Base-by-base conservation (phyloP, 2,329 filamentous ascomycete species). In the Meredithiella fracta region DNA sequence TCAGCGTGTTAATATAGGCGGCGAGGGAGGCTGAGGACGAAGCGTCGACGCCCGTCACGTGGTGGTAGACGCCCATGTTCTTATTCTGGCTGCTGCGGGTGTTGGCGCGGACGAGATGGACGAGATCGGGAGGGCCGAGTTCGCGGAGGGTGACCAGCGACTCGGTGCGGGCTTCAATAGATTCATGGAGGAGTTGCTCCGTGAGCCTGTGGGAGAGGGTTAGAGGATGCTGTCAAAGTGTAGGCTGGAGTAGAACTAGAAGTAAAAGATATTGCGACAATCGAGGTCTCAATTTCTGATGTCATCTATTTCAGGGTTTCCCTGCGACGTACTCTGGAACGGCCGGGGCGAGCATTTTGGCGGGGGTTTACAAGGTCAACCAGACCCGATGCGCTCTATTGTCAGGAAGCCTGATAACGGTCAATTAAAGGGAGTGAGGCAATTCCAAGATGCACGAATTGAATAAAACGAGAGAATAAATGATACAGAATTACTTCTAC, bases 1-100 rank as follows among this genome's bases (percentile, higher is more conserved):
- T 96, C 59, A 98, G 76, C 40, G 91, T 97, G 70, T 97, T 98
- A 71, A 98, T 94, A 70, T 98, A 98, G 63, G 92, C 92, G 42
- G 92, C 92, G 59, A 98, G 73, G 70, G 91, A 97, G 58, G 92
- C 92, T 8, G 92, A 97, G 5, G 92, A 97, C 1, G 92, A 98
- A 51, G 92, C 92, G 71, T 98, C 92, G 65, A 96, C 83, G 59
- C 92, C 92, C 40, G 89, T 95, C 63, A 96, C 90, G 81, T 98
- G 92, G 69, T 98, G 92, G 67, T 98, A 98, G 56, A 96, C 83
- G 59, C 92, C 92, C 60, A 82, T 83, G 86, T 77, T 78, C 65
- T 78, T 81, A 52, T 69, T 72, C 4, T n/a, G 15, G 34, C 74
- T 69, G 63, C 76, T 80, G 62, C 78, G 72, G 51, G 76, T 69